Evolutionary conservation across 176 grass and related monocot species (phyloP), one percentile per base, ranked within the genome.

Genomic region (Triticum timopheevii): DNA sequence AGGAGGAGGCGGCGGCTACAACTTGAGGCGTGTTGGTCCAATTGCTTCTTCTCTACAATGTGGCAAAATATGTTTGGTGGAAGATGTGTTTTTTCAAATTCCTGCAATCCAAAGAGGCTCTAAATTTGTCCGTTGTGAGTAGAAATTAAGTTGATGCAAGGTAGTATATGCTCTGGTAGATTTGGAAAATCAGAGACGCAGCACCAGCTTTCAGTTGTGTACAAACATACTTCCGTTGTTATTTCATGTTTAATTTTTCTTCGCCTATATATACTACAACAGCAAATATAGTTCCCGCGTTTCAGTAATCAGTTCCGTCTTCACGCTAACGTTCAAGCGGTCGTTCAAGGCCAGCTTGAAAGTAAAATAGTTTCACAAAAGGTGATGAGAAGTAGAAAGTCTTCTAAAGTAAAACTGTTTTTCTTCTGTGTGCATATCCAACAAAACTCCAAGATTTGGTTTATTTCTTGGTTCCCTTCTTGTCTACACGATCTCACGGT

Each of bases 181-280:
- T 17, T 17, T 52, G 15, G 49, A 52, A 49, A 49, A 17, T 52
- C 49, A 52, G 49, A 52, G 6, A 17, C 5, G 6, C 52, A 58
- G 52, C 52, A 20, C 19, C 17, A 20, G 50, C 16, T 56, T 56
- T 56, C 6, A 19, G 50, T 20, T 19, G 50, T 56, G 2, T 56
- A 44, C 42, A 44, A 12, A 45, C 44, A 17, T 20, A 58, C 52
- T 1, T n/a, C 6, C 35, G 35, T 23, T 49, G 58, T 49, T 65
- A 84, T 84, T 84, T 49, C 54, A 76, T 84, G 82, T 84, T 84
- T 31, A 64, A 33, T 20, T 38, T 42, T 24, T 31, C 54, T 30
- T 44, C 24, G 16, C 23, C 9, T 63, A 22, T 1, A 73, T 19
- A 61, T 59, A 59, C 19, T 20, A 59, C 54, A 40, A 62, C 11